These are phyloP conservation scores for Kwoniella bestiolae DNA, from an alignment of 768 basidiomycete genomes.

Conservation along the genomic window DNA sequence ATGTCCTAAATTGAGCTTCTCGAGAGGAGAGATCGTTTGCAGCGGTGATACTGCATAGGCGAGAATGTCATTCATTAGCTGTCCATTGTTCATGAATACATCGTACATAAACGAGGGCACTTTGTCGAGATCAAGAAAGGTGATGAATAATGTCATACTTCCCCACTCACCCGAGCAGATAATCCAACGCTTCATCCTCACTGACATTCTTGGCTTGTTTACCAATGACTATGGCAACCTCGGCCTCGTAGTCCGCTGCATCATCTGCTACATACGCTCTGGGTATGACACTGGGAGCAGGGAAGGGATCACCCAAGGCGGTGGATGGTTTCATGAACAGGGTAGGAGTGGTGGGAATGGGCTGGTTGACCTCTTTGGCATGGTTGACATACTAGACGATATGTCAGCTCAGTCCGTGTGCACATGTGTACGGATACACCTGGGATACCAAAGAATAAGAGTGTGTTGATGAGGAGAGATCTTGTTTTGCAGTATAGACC, in stretches of 20 bases:
- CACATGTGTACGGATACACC: too few species aligned
- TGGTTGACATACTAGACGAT: conserved; percentile 50
- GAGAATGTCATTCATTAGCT: too few species aligned
- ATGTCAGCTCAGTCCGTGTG: background rate
- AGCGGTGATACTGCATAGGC: conserved; percentile 58
- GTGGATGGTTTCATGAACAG: conserved; percentile 57
- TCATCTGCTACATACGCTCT: conserved; percentile 36
- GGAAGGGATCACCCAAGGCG: conserved; percentile 50
- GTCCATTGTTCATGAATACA: too few species aligned
- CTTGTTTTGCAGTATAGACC: too few species aligned
- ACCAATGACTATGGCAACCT: conserved; percentile 71
- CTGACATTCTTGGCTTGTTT: conserved; percentile 78
- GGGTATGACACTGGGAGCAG: conserved; percentile 45
- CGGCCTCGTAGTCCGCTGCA: conserved; percentile 56
- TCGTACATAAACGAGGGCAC: too few species aligned
- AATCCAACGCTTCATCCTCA: conserved; percentile 79
- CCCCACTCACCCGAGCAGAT: conserved; percentile 70
- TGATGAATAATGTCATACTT: background rate
- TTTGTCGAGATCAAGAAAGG: background rate
- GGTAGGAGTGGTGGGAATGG: conserved; percentile 49
- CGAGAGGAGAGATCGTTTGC: conserved; percentile 72
- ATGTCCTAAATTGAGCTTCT: conserved; percentile 75
- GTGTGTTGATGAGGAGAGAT: too few species aligned
- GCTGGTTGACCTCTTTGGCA: conserved; percentile 51
- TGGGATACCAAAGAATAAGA: too few species aligned